These are phyloP conservation scores for Butyriboletus appendiculatus DNA, from an alignment of 1,284 basidiomycete species.

Conservation along the genomic window DNA sequence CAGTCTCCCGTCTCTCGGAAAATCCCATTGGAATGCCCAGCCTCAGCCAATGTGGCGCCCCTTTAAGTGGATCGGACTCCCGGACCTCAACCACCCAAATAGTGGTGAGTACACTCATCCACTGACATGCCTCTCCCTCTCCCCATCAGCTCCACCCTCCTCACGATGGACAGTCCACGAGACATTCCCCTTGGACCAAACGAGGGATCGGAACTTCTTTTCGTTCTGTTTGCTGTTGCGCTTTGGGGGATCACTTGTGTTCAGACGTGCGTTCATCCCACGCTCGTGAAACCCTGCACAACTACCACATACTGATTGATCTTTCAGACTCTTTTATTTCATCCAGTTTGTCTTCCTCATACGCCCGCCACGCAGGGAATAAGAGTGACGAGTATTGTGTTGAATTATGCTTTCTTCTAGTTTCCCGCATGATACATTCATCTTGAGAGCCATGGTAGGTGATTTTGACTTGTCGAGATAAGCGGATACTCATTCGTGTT, in stretches of 20 bases:
- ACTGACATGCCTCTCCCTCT: neutral
- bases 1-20: slow-evolving; percentile 2
- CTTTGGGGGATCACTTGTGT: slow-evolving; percentile 26
- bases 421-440: slow-evolving; percentile 8
- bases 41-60: neutral
- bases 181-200: neutral
- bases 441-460: slow-evolving; percentile 18
- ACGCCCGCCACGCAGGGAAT: neutral
- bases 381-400: neutral
- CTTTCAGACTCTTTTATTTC: slow-evolving; percentile 20
- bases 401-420: neutral
- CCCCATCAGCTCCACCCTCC: neutral
- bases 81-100: neutral
- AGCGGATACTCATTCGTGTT: neutral
- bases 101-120: neutral
- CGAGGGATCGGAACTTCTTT: slow-evolving; percentile 17
- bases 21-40: neutral
- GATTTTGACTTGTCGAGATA: neutral
- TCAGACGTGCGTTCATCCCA: slow-evolving; percentile 17
- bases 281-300: neutral
- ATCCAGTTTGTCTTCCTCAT: slow-evolving; percentile 16
- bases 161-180: neutral
- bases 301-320: neutral
- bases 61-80: neutral
- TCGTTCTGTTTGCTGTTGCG: slow-evolving; percentile 16